Base-by-base conservation (phyloP, 768 basidiomycete genomes). In the Sporobolomyces roseus region DNA sequence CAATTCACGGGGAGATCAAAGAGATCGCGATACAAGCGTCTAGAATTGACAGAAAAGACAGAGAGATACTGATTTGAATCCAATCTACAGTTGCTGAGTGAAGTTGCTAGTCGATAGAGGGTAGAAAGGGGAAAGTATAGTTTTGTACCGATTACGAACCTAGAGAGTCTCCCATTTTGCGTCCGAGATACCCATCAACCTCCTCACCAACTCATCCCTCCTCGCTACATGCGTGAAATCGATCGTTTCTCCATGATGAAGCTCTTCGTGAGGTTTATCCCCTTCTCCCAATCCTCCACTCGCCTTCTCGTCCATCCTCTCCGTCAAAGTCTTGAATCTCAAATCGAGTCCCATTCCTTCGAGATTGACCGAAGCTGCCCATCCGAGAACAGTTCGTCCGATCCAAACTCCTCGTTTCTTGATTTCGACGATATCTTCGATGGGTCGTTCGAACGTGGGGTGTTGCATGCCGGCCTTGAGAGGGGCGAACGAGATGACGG, bases 351-450 rank as follows among this genome's bases (percentile, higher is more conserved):
- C 79, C 55, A 78, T 77, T 14, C 78, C 78, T 60, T 80, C 79
- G 59, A 81, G 71, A 27, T 79, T 79, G 38, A 79, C 78, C 19
- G 76, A 74, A 7, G 78, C 78, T 4, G 76, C 79, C 78, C 78
- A 81, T 0, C 79, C 80, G 30, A 81, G 77, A 3, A 78, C 78
- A 13, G 78, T 73, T 21, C 80, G 77, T 6, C 78, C 74, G 70
- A 80, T 77, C 35, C 77, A 77, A 35, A 81, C 78, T 49, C 79
- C 79, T 29, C 72, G 67, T 77, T 80, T 76, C 73, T 80, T 80
- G 63, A 81, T 71, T 72, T 81, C 80, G 58, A 79, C 78, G 43
- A 81, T 75, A 64, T 80, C 79, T 62, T 78, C 77, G 70, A 81
- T 76, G 16, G 77, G 70, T 55, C 72, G 66, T 23, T 74, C 63